A percentile compares a stretch with the other conserved stretches of the same genome.
Evolutionary conservation across 2,329 filamentous ascomycete species (phyloP).

Genomic region (Escovopsis sp.): DNA sequence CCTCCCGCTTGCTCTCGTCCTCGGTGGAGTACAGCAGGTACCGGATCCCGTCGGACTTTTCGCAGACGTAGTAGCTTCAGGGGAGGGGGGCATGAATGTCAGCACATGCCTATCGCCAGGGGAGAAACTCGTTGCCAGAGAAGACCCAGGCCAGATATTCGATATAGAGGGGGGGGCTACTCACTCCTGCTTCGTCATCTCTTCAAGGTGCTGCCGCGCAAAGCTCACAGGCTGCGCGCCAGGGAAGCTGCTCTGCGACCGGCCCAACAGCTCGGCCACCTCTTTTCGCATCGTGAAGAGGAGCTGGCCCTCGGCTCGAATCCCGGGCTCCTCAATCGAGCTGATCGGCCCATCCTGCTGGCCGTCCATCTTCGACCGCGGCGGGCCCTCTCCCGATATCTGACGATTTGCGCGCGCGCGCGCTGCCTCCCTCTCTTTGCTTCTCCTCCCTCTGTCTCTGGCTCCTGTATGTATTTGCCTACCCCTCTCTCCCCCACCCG

Average conservation of each 20-base stretch:
- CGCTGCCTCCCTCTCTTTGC: too few relatives aligned
- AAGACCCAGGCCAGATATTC: too few relatives aligned
- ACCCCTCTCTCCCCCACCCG: too few relatives aligned
- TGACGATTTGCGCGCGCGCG: too few relatives aligned
- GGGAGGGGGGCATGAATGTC: neutral
- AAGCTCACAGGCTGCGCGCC: constrained; percentile 94
- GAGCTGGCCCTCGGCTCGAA: constrained; percentile 47
- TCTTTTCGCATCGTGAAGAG: constrained; percentile 49
- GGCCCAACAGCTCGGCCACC: constrained; percentile 60
- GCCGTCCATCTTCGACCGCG: constrained; percentile 12
- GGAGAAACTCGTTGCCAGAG: too few relatives aligned
- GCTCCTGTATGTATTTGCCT: too few relatives aligned
- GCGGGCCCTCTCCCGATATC: neutral
- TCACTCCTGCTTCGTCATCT: constrained; percentile 64
- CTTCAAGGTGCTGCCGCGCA: constrained; percentile 62
- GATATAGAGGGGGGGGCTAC: constrained; percentile 10
- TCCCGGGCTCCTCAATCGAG: constrained; percentile 45
- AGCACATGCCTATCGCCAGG: too few relatives aligned
- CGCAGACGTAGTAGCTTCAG: constrained; percentile 79
- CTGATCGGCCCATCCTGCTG: constrained; percentile 22
- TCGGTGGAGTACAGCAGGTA: constrained; percentile 82
- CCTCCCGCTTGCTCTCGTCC: constrained; percentile 45
- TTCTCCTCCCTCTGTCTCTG: too few relatives aligned
- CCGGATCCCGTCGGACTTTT: constrained; percentile 93
- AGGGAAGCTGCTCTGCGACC: constrained; percentile 57